Evolutionary conservation across 139 green algal genomes (phyloP).

Genomic region (Tetradesmus obliquus): DNA sequence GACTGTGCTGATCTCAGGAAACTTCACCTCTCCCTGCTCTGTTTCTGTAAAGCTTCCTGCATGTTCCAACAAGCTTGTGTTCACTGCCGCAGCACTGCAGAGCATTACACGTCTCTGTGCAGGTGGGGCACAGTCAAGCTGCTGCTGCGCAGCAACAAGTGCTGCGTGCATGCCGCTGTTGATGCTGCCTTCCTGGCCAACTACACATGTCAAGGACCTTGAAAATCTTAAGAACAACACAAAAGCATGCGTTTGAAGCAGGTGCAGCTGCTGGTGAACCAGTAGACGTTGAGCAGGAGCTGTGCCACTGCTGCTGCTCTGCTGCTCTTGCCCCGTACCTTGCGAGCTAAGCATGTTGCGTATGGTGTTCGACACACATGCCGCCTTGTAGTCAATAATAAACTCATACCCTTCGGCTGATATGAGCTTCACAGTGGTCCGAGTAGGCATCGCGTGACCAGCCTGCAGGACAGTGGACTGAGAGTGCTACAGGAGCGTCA

Average conservation of each 20-base stretch:
- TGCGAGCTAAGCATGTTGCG: conserved; percentile 97
- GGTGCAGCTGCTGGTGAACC: neutral
- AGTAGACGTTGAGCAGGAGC: neutral
- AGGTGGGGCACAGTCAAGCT: neutral
- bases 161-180: neutral
- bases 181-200: no score
- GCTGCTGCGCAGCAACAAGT: neutral
- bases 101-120: neutral
- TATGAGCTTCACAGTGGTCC: conserved; percentile 89
- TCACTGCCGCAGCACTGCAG: no score
- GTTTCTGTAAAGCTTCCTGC: conserved; percentile 95
- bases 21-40: conserved; percentile 88
- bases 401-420: conserved; percentile 97
- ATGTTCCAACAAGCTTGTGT: neutral
- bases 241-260: no score
- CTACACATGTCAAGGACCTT: no score
- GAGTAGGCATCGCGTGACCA: neutral
- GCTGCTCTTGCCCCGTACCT: conserved; percentile 56
- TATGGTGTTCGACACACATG: conserved; percentile 97
- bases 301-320: neutral
- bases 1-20: conserved; percentile 91
- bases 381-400: conserved; percentile 94
- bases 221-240: no score
- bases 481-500: neutral
- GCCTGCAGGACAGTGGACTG: neutral